phyloP scores from a whole-genome alignment of 352 stramenopile species.

The Phytophthora pinifolia region DNA sequence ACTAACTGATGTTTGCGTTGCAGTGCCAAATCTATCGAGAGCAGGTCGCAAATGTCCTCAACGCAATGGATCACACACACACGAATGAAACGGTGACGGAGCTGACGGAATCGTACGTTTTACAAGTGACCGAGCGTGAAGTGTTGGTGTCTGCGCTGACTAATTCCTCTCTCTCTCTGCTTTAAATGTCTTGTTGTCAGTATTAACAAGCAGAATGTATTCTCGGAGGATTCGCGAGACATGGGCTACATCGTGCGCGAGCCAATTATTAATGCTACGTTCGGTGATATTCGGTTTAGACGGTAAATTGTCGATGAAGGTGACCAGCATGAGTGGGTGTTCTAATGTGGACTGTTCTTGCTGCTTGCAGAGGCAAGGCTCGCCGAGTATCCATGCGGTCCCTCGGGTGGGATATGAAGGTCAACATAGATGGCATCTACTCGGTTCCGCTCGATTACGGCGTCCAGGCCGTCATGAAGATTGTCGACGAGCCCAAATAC shows the following conservation, averaged over 20 bases:
- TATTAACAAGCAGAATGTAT: constrained; percentile 88
- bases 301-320: constrained; percentile 37
- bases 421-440: constrained; percentile 88
- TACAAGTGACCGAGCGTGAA: background rate
- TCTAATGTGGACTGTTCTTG: constrained; percentile 1
- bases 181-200: constrained; percentile 27
- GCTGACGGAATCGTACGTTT: constrained; percentile 76
- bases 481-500: constrained; percentile 86
- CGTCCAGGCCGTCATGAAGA: constrained; percentile 91
- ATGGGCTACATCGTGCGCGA: constrained; percentile 88
- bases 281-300: constrained; percentile 88
- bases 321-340: background rate
- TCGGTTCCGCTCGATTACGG: constrained; percentile 87
- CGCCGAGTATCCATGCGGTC: constrained; percentile 87
- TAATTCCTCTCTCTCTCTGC: constrained; percentile 9
- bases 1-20: constrained; percentile 10
- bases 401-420: constrained; percentile 89
- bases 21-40: constrained; percentile 87
- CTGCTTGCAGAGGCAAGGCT: constrained; percentile 62
- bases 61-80: constrained; percentile 85
- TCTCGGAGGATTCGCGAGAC: constrained; percentile 78
- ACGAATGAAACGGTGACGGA: constrained; percentile 89
- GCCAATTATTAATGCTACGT: constrained; percentile 90
- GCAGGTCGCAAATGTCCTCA: constrained; percentile 81
- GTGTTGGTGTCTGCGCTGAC: background rate